Evolutionary conservation across 2,329 filamentous ascomycete genomes (phyloP), one percentile per base, ranked within the genome.

Genomic region (Talaromyces sp.): DNA sequence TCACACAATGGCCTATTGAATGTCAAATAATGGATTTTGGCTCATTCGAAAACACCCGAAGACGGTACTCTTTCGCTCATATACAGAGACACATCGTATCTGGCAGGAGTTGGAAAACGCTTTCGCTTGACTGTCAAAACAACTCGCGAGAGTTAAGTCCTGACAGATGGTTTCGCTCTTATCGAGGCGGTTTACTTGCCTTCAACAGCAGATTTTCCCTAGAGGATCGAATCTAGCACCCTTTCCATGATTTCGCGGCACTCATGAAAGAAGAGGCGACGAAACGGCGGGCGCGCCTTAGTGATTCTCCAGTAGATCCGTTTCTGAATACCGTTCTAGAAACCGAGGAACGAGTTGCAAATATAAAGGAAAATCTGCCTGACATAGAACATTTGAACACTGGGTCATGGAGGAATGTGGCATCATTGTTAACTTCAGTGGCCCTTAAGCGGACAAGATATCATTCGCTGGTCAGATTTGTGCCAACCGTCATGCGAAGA

Each of bases 361-460:
- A 8, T 1, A 11, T 29, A 10, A 54, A 29, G 51, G 25, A 54
- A 17, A 17, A 17, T 27, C 22, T 29, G 29, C 25, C 25, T 34
- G 25, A 31, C 10, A 34, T 54, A 34, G 27, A 54, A 54, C 3
- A 15, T 3, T 54, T 19, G 27, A 54, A 54, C 3, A 15, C 11
- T 29, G 51, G 51, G 17, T 54, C 27, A 54, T 54, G 51, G 27
- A 54, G 51, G 51, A 54, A 54, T 34, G 27, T n/a, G 51, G 51
- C 29, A 54, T 54, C 27, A 29, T 54, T 31, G 17, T 54, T 38
- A 38, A 38, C 13, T 15, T 38, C 11, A 38, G 36, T 38, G 13
- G 36, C 36, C 13, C 36, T 38, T 38, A 15, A 38, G 36, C 36
- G 2, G 13, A 38, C 3, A 13, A 38, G 1, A 17, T 38, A 38